phyloP scores from a whole-genome alignment of 2,329 filamentous ascomycete genomes.

The Ascochyta koolunga region DNA sequence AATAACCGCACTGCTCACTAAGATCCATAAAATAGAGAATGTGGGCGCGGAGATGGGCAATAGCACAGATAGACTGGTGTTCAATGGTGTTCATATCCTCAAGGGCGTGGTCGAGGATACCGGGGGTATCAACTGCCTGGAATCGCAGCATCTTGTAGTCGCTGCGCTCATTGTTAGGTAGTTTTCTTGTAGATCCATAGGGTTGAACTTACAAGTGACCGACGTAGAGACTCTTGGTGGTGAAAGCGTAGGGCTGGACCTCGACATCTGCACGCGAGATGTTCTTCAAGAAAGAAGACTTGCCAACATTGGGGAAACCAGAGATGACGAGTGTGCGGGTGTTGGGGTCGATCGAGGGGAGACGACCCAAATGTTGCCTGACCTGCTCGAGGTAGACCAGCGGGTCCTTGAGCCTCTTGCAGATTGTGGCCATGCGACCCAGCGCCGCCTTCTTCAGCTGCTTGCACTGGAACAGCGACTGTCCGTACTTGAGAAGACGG shows the following conservation, averaged over 20 bases:
- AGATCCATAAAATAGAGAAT: slow-evolving; percentile 99
- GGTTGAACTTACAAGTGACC: slow-evolving; percentile 71
- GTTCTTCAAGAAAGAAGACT: slow-evolving; percentile 92
- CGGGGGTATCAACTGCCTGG: slow-evolving; percentile 96
- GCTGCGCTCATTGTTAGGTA: slow-evolving; percentile 17
- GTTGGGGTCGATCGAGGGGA: slow-evolving; percentile 98
- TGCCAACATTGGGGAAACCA: slow-evolving; percentile 91
- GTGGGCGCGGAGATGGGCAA: slow-evolving; percentile 92
- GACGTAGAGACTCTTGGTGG: slow-evolving; percentile 95
- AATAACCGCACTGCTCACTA: slow-evolving; percentile 95
- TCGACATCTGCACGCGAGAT: slow-evolving; percentile 95
- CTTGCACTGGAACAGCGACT: slow-evolving; percentile 95
- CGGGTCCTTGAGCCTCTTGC: slow-evolving; percentile 92
- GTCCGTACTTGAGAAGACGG: slow-evolving; percentile 90
- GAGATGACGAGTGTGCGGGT: slow-evolving; percentile 95
- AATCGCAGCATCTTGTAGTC: slow-evolving; percentile 94
- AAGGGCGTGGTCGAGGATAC: slow-evolving; percentile 94
- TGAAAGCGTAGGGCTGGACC: slow-evolving; percentile 97
- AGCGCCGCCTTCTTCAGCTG: slow-evolving; percentile 95
- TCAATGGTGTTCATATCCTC: slow-evolving; percentile 99
- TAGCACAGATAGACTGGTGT: slow-evolving; percentile 98
- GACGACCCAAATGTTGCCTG: slow-evolving; percentile 93
- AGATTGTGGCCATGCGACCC: slow-evolving; percentile 97
- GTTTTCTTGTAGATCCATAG: slow-evolving; percentile 78
- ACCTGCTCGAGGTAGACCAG: slow-evolving; percentile 96